These are phyloP conservation scores for Fragaria ananassa DNA, from an alignment of 306 rosid genomes.

Conservation along the genomic window DNA sequence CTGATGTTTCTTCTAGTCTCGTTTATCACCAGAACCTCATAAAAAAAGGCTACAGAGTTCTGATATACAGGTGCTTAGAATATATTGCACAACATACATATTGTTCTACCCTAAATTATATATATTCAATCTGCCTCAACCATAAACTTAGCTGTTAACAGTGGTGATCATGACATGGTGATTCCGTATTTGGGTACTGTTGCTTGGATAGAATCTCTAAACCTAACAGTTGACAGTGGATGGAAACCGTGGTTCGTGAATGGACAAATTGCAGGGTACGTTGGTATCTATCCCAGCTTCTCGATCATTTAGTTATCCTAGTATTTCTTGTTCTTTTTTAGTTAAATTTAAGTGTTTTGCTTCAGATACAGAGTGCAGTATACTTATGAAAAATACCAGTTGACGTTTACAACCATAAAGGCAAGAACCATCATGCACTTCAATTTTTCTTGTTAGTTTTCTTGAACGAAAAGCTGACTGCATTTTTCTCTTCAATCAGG, in stretches of 20 bases:
- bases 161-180: conserved; percentile 43
- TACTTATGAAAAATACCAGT: background rate
- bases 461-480: background rate
- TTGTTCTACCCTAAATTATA: background rate
- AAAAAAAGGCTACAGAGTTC: conserved; percentile 25
- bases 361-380: conserved; percentile 17
- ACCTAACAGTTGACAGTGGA: conserved; percentile 30
- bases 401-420: conserved; percentile 11
- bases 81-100: background rate
- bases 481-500: background rate
- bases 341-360: background rate
- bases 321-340: background rate
- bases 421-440: background rate
- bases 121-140: background rate
- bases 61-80: conserved; percentile 27
- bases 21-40: conserved; percentile 25
- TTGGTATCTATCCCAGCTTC: background rate
- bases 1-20: conserved; percentile 14
- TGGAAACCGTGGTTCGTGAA: conserved; percentile 58
- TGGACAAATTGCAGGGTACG: conserved; percentile 45
- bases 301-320: background rate
- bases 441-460: background rate
- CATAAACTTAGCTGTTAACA: background rate
- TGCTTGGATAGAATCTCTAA: conserved; percentile 45
- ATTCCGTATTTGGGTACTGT: conserved; percentile 37